Conservation (phyloP, 768 basidiomycete genomes). For the Paxillus involutus region DNA sequence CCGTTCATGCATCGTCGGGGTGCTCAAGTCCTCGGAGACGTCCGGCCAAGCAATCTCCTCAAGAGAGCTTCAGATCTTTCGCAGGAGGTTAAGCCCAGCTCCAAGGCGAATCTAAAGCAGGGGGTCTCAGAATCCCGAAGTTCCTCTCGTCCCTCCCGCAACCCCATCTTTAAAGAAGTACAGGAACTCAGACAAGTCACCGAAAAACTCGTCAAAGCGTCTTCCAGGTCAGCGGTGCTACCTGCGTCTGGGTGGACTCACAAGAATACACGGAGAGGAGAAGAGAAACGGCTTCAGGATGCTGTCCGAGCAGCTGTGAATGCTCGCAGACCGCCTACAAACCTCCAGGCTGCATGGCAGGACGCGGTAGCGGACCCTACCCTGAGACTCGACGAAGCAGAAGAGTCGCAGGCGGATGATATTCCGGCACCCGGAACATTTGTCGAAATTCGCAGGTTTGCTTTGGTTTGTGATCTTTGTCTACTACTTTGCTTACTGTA, state of each 20-base stretch:
- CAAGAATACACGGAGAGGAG: conserved; percentile 35
- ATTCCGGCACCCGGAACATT: conserved; percentile 46
- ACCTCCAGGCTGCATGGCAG: conserved; percentile 26
- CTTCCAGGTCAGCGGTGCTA: conserved; percentile 23
- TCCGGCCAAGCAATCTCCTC: conserved; percentile 14
- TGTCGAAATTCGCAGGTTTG: conserved; percentile 52
- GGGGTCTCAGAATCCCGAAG: background rate
- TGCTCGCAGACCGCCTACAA: conserved; percentile 18
- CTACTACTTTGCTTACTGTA: conserved; percentile 7
- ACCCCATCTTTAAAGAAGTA: conserved; percentile 2
- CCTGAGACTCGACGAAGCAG: conserved; percentile 10
- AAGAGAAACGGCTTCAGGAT: conserved; percentile 37
- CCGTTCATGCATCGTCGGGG: conserved; percentile 30
- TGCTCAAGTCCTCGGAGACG: conserved; percentile 18
- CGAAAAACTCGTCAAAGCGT: conserved; percentile 34
- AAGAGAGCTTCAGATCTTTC: conserved; percentile 4
- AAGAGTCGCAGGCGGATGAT: conserved; percentile 8
- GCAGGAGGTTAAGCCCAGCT: background rate
- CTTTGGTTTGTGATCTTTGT: background rate
- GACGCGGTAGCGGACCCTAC: conserved; percentile 16
- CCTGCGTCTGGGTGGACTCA: conserved; percentile 37
- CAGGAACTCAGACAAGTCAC: conserved; percentile 19
- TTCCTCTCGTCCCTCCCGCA: background rate
- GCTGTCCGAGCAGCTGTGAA: conserved; percentile 13
- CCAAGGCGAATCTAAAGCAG: background rate